Percentiles rank a stretch among this genome's conserved stretches.
Conservation (phyloP, 345 rosid species). For the Populus alba region DNA sequence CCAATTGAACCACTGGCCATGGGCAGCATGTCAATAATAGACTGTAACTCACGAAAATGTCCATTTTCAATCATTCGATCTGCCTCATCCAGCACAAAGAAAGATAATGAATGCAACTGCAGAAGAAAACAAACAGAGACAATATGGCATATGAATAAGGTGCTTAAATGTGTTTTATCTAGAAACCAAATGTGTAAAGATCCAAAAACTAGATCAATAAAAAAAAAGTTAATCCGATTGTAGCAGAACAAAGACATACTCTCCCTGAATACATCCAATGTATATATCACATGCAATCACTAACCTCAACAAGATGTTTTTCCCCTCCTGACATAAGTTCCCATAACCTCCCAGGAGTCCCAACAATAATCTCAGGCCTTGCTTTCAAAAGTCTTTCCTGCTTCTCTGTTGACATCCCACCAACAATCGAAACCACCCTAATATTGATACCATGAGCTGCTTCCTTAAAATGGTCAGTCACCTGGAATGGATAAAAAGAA, state of each 20-base stretch:
- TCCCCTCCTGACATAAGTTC: conserved; percentile 95
- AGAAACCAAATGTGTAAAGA: not conserved
- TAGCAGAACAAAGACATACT: too few relatives aligned
- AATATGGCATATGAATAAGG: not conserved
- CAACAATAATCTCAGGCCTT: conserved; percentile 89
- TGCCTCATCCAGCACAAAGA: conserved; percentile 97
- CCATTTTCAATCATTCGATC: conserved; percentile 96
- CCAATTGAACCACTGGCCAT: conserved; percentile 37
- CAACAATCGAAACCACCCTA: conserved; percentile 84
- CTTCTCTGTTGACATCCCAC: conserved; percentile 89
- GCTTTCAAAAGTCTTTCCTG: conserved; percentile 81
- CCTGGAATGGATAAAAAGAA: conserved; percentile 39
- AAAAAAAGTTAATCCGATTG: too few relatives aligned
- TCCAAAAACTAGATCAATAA: not conserved
- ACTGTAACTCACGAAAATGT: conserved; percentile 91
- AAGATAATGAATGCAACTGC: conserved; percentile 89
- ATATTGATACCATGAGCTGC: conserved; percentile 57
- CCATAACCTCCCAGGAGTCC: conserved; percentile 97
- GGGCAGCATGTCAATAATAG: conserved; percentile 93
- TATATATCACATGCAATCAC: conserved; percentile 17
- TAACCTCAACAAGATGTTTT: conserved; percentile 85
- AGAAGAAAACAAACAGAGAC: conserved; percentile 10
- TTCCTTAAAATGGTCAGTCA: conserved; percentile 77
- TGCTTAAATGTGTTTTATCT: not conserved
- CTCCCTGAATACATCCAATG: not conserved